Evolutionary conservation across 2,329 filamentous ascomycete genomes (phyloP).

Genomic region (Fusarium paranaense): DNA sequence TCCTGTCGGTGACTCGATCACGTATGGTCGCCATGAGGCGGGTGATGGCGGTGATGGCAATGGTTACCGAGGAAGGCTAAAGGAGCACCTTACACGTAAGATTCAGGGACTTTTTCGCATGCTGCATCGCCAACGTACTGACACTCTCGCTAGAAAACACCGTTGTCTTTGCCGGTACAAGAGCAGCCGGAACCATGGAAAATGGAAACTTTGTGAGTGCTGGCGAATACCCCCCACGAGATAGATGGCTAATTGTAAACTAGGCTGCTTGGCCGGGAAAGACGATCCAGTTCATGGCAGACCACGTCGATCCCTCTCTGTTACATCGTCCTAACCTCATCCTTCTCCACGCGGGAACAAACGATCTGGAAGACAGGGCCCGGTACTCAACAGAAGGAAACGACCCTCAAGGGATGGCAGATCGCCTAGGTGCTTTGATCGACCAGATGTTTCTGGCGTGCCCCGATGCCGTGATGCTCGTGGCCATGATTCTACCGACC

Average conservation of each 20-base stretch:
- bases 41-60: not conserved
- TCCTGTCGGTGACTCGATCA: not conserved
- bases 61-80: not conserved
- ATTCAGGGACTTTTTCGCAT: rapidly evolving
- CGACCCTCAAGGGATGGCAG: not conserved
- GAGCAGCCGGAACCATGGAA: not conserved
- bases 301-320: not conserved
- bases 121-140: not conserved
- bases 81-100: not conserved
- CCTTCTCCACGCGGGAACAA: not conserved
- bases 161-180: not conserved
- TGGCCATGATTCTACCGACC: not conserved
- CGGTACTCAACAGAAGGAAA: not conserved
- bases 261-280: not conserved
- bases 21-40: not conserved
- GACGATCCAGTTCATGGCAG: not conserved
- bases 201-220: not conserved
- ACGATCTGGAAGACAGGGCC: not conserved
- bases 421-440: not conserved
- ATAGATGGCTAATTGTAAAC: not conserved
- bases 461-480: not conserved
- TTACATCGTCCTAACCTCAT: not conserved
- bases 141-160: not conserved
- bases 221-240: not conserved
- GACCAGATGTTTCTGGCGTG: not conserved